Evolutionary conservation across 163 green algal species (phyloP), one percentile per base, ranked within the genome.

Genomic region (Chlamydomonas reinhardtii): DNA sequence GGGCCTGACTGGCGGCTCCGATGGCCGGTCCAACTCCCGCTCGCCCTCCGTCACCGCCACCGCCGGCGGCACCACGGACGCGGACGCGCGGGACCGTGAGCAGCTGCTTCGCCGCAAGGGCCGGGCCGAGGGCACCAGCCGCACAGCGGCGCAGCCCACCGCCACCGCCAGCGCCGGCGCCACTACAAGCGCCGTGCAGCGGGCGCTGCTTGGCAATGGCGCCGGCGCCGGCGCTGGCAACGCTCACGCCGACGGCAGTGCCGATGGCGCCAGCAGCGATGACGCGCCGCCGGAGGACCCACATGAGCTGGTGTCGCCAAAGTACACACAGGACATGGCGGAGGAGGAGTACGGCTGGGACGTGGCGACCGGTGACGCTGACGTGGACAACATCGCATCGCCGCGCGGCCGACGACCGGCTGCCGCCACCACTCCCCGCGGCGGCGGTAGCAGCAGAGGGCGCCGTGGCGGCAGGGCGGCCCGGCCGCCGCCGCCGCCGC

Each of bases 331-430:
- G 61, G 82, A 86, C 54, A 79, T 79, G 69, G 80, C 80, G 24
- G 80, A 86, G 37, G 80, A 86, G 56, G 80, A 86, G 80, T 86
- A 86, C 70, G 80, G 80, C 34, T 79, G 69, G 80, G 80, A 86
- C 19, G 80, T n/a, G 25, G 80, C 69, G 14, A 86, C 80, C 2
- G 80, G 80, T 14, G 80, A 86, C n/a, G 70, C 29, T 0, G 80
- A 86, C 19, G 80, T 86, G 5, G 80, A 86, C 70, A 65, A 71
- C 34, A 9, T 85, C 14, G 27, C 68, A 0, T 85, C 79, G 22
- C 79, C 79, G 27, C 52, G 68, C 4, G 79, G 79, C 24, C 68
- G 39, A 0, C 31, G 72, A 2, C 70, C 19, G 5, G 64, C 64
- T 0, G 14, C 64, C 64, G 29, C 64, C 64, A 19, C 27, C 64